These are phyloP conservation scores for Pleurotus pulmonarius DNA, from an alignment of 768 basidiomycete species.

Conservation along the genomic window DNA sequence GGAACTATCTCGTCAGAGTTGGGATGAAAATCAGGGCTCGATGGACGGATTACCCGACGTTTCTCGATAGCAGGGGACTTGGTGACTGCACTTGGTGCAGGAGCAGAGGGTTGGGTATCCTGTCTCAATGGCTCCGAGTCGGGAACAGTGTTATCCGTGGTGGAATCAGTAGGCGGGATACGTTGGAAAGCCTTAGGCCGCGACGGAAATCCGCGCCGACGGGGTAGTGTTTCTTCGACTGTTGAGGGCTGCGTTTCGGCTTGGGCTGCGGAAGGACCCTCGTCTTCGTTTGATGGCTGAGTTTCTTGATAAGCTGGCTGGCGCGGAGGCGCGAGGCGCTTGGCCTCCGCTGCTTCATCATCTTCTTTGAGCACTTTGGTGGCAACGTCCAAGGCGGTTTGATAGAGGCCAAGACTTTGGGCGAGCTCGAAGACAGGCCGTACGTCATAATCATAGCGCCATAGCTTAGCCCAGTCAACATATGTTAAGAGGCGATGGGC, in stretches of 20 bases:
- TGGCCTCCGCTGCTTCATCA: too few relatives aligned
- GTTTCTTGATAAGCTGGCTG: not conserved
- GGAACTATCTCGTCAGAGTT: conserved; percentile 19
- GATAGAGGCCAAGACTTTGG: too few relatives aligned
- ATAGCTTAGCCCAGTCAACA: too few relatives aligned
- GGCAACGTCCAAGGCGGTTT: too few relatives aligned
- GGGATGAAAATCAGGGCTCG: conserved; percentile 7
- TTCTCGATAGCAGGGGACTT: conserved; percentile 7
- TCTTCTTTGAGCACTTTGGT: too few relatives aligned
- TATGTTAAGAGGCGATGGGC: too few relatives aligned
- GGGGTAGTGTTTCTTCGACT: not conserved
- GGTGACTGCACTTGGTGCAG: not conserved
- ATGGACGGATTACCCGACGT: not conserved
- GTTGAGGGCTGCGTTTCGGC: conserved; percentile 12
- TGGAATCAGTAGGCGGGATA: not conserved
- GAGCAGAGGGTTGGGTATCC: conserved; percentile 10
- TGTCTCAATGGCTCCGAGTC: conserved; percentile 57
- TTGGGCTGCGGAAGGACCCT: conserved; percentile 3
- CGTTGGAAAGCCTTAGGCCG: not conserved
- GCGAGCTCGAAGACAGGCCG: too few relatives aligned
- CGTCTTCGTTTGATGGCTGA: not conserved
- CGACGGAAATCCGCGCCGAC: conserved; percentile 1
- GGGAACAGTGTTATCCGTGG: conserved; percentile 41
- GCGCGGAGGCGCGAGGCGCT: not conserved
- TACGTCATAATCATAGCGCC: too few relatives aligned